These are phyloP conservation scores for Candida nonsorbophila DNA, from an alignment of 805 yeast species.

Conservation along the genomic window DNA sequence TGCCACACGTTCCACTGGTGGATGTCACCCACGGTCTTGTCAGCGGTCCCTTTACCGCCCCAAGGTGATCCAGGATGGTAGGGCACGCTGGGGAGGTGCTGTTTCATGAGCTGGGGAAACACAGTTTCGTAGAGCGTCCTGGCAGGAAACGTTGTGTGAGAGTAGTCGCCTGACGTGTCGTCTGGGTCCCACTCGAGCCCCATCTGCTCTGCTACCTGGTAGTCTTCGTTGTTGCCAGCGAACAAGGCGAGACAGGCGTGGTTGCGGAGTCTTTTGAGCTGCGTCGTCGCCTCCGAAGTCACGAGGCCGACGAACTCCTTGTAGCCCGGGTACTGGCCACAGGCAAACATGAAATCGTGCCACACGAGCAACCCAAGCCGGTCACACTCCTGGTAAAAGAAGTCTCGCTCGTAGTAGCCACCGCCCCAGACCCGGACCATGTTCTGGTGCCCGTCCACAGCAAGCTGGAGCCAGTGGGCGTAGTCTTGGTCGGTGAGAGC, in stretches of 20 bases:
- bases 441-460: conserved; percentile 35
- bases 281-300: conserved; percentile 29
- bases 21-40: conserved; percentile 43
- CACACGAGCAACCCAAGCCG: conserved; percentile 41
- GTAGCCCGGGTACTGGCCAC: conserved; percentile 49
- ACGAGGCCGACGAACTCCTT: conserved; percentile 29
- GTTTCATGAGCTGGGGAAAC: conserved; percentile 28
- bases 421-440: conserved; percentile 50
- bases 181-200: conserved; percentile 21
- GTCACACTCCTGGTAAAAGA: conserved; percentile 41
- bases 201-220: conserved; percentile 37
- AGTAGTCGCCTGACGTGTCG: conserved; percentile 19
- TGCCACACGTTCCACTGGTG: conserved; percentile 61
- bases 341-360: conserved; percentile 57
- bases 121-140: conserved; percentile 34
- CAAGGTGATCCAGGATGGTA: conserved; percentile 49
- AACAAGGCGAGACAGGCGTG: conserved; percentile 34
- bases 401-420: conserved; percentile 39
- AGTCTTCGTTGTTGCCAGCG: conserved; percentile 46
- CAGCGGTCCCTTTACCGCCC: conserved; percentile 36
- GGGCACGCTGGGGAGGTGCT: conserved; percentile 18
- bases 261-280: conserved; percentile 36
- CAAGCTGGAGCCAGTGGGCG: conserved; percentile 26
- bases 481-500: conserved; percentile 29
- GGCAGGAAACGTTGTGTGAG: conserved; percentile 38